These are phyloP conservation scores for Penicillium sp. DNA, from an alignment of 2,329 filamentous ascomycete genomes.

Conservation along the genomic window DNA sequence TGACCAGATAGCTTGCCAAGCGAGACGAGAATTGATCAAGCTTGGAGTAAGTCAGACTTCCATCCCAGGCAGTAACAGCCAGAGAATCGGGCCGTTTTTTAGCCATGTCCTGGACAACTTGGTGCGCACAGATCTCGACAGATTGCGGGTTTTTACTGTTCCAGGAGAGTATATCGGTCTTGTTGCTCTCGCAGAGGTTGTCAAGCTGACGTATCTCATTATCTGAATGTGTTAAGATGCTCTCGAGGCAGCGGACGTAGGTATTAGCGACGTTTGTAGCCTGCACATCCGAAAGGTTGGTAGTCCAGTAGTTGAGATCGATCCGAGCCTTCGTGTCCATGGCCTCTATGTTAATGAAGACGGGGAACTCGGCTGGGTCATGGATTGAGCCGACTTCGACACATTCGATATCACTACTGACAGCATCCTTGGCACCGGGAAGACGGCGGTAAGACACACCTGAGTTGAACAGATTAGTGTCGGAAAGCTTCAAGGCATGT, in stretches of 20 bases:
- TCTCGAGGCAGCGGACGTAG: constrained; percentile 42
- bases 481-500: constrained; percentile 46
- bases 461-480: constrained; percentile 51
- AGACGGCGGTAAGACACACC: constrained; percentile 53
- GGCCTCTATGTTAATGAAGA: constrained; percentile 55
- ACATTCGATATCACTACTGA: constrained; percentile 39
- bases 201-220: constrained; percentile 39
- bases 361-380: constrained; percentile 54
- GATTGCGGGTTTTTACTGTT: constrained; percentile 29
- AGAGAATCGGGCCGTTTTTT: constrained; percentile 26
- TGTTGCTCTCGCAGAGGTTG: constrained; percentile 43
- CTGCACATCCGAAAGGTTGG: constrained; percentile 43
- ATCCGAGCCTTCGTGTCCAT: constrained; percentile 44
- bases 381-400: constrained; percentile 45
- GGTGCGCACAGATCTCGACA: constrained; percentile 34
- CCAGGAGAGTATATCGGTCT: constrained; percentile 34
- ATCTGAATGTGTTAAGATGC: constrained; percentile 43
- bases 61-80: constrained; percentile 40
- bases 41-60: constrained; percentile 38
- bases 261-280: constrained; percentile 44
- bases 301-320: constrained; percentile 49
- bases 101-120: constrained; percentile 31
- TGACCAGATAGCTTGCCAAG: constrained; percentile 35
- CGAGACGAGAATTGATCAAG: constrained; percentile 38
- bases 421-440: constrained; percentile 32